These are phyloP conservation scores for Alternaria dauci DNA, from an alignment of 2,329 filamentous ascomycete genomes.

Conservation along the genomic window DNA sequence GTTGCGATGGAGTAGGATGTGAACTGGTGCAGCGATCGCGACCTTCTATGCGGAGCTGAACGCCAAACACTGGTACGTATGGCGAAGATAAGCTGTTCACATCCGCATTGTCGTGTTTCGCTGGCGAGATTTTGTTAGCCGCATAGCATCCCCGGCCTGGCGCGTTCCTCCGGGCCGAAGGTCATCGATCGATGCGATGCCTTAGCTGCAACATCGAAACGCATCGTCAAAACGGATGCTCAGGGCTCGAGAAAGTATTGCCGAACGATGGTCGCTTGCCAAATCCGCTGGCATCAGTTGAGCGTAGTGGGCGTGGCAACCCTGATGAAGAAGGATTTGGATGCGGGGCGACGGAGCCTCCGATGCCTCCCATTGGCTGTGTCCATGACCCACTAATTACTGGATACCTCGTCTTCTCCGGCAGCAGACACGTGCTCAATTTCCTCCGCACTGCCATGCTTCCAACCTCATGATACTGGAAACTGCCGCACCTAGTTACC, in stretches of 20 bases:
- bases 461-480: background rate
- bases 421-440: background rate
- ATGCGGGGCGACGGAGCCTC: background rate
- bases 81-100: background rate
- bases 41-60: background rate
- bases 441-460: background rate
- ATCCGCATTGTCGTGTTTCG: background rate
- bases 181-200: slow-evolving; percentile 7
- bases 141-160: slow-evolving; percentile 6
- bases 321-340: background rate
- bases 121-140: slow-evolving; percentile 6
- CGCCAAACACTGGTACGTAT: background rate
- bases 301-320: background rate
- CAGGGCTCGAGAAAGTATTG: background rate
- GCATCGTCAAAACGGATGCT: background rate
- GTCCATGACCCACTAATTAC: background rate
- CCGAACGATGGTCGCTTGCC: background rate
- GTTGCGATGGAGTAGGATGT: background rate
- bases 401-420: background rate
- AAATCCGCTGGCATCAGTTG: background rate
- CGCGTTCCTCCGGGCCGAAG: slow-evolving; percentile 9
- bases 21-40: background rate
- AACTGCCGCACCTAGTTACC: background rate
- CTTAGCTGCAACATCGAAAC: background rate
- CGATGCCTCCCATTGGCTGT: background rate